Evolutionary conservation across 805 yeast genomes (phyloP).

Genomic region (Wickerhamia fluorescens): DNA sequence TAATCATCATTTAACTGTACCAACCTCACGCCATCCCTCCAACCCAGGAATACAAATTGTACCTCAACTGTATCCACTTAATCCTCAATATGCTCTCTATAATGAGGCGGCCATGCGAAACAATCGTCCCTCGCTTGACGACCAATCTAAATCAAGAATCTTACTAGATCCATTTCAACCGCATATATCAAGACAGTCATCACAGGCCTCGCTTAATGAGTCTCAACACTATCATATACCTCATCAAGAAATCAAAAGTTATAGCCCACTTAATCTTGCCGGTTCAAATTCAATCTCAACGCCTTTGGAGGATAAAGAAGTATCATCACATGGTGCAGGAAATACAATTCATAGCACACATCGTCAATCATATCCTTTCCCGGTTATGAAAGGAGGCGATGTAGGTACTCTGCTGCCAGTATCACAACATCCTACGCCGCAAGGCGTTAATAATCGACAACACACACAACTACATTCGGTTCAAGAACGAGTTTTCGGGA

Average conservation of each 20-base stretch:
- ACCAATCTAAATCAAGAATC: conserved; percentile 8
- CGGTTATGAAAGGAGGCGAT: no score
- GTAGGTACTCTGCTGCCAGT: conserved; percentile 1
- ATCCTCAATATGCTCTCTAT: conserved; percentile 29
- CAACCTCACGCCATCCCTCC: conserved; percentile 9
- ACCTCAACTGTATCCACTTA: conserved; percentile 30
- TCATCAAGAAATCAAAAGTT: no score
- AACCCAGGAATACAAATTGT: conserved; percentile 16
- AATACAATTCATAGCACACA: conserved; percentile 7
- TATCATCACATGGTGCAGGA: no score
- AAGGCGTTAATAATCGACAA: neutral
- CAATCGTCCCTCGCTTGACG: conserved; percentile 10
- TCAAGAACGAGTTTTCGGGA: conserved; percentile 2
- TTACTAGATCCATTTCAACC: conserved; percentile 34
- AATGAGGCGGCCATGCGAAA: conserved; percentile 9
- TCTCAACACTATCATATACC: no score
- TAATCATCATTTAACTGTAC: neutral
- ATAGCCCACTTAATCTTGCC: no score
- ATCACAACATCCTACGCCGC: conserved; percentile 1
- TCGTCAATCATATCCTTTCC: neutral
- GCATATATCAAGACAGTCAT: conserved; percentile 13
- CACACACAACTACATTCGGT: conserved; percentile 2
- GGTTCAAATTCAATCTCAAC: conserved; percentile 14
- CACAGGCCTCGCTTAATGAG: conserved; percentile 5
- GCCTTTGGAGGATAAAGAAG: no score